phyloP scores from a whole-genome alignment of 352 stramenopile species.

The Peronospora tabacina region DNA sequence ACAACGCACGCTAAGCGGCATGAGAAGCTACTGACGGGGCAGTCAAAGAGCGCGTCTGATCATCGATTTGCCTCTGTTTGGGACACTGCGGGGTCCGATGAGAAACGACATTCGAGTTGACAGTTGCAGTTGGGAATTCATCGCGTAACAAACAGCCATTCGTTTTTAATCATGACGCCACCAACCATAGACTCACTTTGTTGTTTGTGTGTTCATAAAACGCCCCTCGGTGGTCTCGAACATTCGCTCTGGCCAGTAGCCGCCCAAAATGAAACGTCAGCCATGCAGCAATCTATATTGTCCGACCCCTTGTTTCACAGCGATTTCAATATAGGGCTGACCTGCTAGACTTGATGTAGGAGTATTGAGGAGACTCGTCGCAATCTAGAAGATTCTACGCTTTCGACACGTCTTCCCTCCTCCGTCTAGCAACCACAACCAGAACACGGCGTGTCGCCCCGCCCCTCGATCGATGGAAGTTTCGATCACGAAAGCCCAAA shows the following conservation, averaged over 20 bases:
- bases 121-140: too few species aligned
- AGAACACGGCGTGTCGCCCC: constrained; percentile 20
- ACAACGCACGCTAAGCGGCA: too few species aligned
- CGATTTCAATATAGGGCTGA: constrained; percentile 10
- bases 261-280: constrained; percentile 3
- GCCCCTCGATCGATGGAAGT: constrained; percentile 24
- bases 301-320: constrained; percentile 2
- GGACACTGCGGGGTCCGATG: too few species aligned
- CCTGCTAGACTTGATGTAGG: constrained; percentile 7
- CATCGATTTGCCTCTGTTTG: too few species aligned
- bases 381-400: constrained; percentile 76
- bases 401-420: constrained; percentile 15
- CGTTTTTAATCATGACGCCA: too few species aligned
- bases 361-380: constrained; percentile 8
- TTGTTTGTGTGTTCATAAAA: background rate
- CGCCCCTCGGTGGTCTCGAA: constrained; percentile 1
- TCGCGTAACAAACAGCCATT: too few species aligned
- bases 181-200: too few species aligned
- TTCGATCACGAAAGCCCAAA: constrained; percentile 22
- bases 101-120: too few species aligned
- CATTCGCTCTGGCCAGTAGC: constrained; percentile 1
- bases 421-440: too few species aligned
- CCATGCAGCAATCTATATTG: constrained; percentile 12
- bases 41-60: too few species aligned
- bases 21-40: too few species aligned